Evolutionary conservation across 305 asterid genomes (phyloP).

Genomic region (Solanum aculeatissimum): DNA sequence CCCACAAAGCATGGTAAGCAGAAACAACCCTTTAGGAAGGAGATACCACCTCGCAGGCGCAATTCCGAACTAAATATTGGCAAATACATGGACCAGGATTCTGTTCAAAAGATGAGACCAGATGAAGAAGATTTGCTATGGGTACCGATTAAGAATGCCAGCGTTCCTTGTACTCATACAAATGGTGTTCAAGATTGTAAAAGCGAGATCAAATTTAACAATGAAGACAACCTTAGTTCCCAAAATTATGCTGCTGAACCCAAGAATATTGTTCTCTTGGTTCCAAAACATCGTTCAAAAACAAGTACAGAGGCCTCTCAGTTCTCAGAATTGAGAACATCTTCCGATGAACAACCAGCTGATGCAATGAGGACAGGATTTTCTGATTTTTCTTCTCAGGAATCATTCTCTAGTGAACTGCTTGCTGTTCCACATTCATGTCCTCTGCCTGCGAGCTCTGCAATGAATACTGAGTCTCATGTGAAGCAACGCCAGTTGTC

Average conservation of each 20-base stretch:
- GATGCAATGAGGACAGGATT: slow-evolving; percentile 22
- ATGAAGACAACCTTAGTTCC: slow-evolving; percentile 15
- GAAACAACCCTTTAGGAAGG: slow-evolving; percentile 17
- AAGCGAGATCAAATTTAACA: slow-evolving; percentile 9
- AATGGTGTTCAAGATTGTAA: slow-evolving; percentile 15
- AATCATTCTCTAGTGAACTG: slow-evolving; percentile 25
- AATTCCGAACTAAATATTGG: slow-evolving; percentile 16
- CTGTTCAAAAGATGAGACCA: slow-evolving; percentile 12
- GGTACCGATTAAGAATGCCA: slow-evolving; percentile 17
- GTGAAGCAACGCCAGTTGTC: slow-evolving; percentile 7
- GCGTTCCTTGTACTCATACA: slow-evolving; percentile 14
- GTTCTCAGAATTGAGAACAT: slow-evolving; percentile 31
- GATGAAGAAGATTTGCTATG: slow-evolving; percentile 21
- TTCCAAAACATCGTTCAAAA: slow-evolving; percentile 28
- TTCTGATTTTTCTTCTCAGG: slow-evolving; percentile 42
- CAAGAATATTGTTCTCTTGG: slow-evolving; percentile 27
- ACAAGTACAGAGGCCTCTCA: slow-evolving; percentile 31
- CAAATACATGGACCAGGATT: slow-evolving; percentile 20
- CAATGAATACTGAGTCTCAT: not conserved
- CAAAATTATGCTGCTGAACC: slow-evolving; percentile 21
- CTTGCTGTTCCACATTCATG: slow-evolving; percentile 41
- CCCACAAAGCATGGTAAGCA: slow-evolving; percentile 24
- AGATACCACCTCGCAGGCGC: slow-evolving; percentile 13
- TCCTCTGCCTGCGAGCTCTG: slow-evolving; percentile 36
- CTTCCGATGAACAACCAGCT: slow-evolving; percentile 27